Evolutionary conservation across 768 basidiomycete genomes (phyloP).

Genomic region (Mycena chlorophos): DNA sequence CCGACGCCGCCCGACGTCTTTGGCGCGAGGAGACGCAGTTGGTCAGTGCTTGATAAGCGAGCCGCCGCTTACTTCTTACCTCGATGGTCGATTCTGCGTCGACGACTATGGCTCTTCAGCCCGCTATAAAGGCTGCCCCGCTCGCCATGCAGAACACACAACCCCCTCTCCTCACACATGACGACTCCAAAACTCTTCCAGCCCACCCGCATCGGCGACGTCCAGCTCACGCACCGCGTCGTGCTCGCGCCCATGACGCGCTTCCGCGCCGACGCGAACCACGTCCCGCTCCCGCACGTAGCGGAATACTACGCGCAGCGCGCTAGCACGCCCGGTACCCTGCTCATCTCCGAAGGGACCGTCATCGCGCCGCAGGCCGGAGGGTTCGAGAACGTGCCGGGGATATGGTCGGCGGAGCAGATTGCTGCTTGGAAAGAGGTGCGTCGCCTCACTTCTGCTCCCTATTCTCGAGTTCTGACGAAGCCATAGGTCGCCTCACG

Average conservation of each 20-base stretch:
- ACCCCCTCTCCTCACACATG: no score
- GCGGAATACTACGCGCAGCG: conserved; percentile 32
- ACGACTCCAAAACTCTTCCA: conserved; percentile 36
- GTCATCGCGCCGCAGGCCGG: conserved; percentile 34
- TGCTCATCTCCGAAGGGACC: conserved; percentile 43
- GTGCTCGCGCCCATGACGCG: conserved; percentile 51
- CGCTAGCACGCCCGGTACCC: conserved; percentile 30
- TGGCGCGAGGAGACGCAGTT: no score
- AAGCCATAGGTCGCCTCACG: conserved; percentile 11
- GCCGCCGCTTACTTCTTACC: no score
- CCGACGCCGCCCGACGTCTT: no score
- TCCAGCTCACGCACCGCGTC: conserved; percentile 43
- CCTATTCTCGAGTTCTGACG: background rate
- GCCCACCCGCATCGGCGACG: conserved; percentile 37
- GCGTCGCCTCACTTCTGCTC: conserved; percentile 2
- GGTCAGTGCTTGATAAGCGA: no score
- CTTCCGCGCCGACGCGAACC: conserved; percentile 31
- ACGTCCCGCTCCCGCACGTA: conserved; percentile 34
- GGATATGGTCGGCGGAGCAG: conserved; percentile 46
- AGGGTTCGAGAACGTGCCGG: conserved; percentile 36
- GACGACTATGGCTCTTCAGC: no score
- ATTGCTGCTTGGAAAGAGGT: conserved; percentile 47
- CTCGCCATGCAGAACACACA: no score
- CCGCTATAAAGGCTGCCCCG: no score
- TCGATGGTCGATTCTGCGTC: no score